Base-by-base conservation (phyloP, 2,329 filamentous ascomycete species). In the Ascomycota sp. region DNA sequence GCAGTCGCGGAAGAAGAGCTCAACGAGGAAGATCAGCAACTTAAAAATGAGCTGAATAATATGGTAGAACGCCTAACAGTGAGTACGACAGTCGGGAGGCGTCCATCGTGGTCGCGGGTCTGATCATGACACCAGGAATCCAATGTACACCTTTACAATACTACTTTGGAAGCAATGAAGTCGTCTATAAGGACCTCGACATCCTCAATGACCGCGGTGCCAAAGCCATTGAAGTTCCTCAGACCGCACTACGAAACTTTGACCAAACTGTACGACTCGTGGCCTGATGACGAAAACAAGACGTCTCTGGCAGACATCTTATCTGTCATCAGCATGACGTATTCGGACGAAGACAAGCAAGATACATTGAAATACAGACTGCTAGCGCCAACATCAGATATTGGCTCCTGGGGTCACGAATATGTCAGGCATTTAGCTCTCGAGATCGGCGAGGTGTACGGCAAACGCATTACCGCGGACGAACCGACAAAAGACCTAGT, bases 111-210 rank as follows among this genome's bases (percentile, higher is more conserved):
- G 27, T 19, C 15, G 13, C 5, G 19, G 8, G 12, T 4, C 27
- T 28, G 27, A 28, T 10, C 10, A n/a, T 15, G 12, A 9, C 5
- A 8, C 7, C 46, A 92, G 81, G 89, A 95, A 61, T 66, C 76
- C 40, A 79, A 95, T 57, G 65, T 68, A 40, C 74, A 72, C 34
- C 76, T 95, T 42, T 94, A 95, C 63, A 86, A 85, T 53, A 71
- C 85, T 35, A 79, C 89, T 32, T 64, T 98, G 41, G 85, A 95
- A 55, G 78, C 83, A 41, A 94, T 98, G 72, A 95, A 94, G 63
- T 82, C 75, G 46, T 91, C 82, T 50, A 98, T 98, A 65, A 95
- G 94, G 64, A 98, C 89, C 32, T 93, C 89, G 35, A 98, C 89
- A 40, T 95, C 85, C 35, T 98, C 91, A 27, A 98, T 98, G 89